Base-by-base conservation (phyloP, 225 moss, liverwort and hornwort genomes). In the Pseudisothecium myosuroides region DNA sequence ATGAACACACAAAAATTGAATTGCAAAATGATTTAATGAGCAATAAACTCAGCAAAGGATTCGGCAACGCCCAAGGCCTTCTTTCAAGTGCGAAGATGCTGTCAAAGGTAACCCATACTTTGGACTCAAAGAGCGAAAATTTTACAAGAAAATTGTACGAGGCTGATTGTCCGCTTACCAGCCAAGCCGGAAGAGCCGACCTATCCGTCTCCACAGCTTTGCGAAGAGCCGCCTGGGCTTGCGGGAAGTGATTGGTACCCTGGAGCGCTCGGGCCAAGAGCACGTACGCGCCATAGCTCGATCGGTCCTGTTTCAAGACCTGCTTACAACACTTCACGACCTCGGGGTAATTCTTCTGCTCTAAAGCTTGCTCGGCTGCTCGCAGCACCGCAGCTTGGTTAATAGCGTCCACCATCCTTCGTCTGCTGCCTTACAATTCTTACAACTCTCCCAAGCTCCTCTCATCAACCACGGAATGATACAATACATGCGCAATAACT, bases 311-410 rank as follows among this genome's bases (percentile, higher is more conserved):
- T 89, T 96, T 97, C 91, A 99, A 85, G 45, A 95, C 92, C 89
- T 94, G 95, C 92, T 99, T 99, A 89, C 98, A 99, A 82, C 91
- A 93, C 59, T 94, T 96, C 37, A 96, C 97, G 18, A 97, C 98
- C 83, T 96, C 96, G 61, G 93, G 93, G 50, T 90, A 94, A 81
- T 95, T 92, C 75, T 94, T 91, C 86, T 90, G 93, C 76, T 87
- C 93, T 87, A 99, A 86, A 58, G 96, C 94, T 82, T 95, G 94
- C 92, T 97, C 94, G 59, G 98, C 98, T 85, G 91, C 92, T 90
- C 92, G 94, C 91, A 98, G 83, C 86, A 90, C 17, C 88, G 91
- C 91, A 73, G 81, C 77, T 84, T 88, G 87, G 68, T 68, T 89
- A 12, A 24, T 60, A 60, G 41, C 86, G 66, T 92, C 92, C 41